Base-by-base conservation (phyloP, 805 yeast genomes). In the Candida nitratophila region DNA sequence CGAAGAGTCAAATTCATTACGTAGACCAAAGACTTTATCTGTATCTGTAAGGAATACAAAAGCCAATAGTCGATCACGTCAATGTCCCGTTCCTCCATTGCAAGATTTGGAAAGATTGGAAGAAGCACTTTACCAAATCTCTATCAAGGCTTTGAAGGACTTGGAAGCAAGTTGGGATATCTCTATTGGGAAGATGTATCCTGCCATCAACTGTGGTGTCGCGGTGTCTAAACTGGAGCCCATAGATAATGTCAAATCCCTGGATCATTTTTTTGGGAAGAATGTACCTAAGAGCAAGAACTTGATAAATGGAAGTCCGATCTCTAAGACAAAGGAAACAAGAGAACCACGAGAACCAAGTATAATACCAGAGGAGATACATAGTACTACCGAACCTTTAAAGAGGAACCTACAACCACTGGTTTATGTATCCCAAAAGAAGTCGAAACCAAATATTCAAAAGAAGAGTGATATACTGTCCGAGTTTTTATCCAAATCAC, bases 1-100 rank as follows among this genome's bases (percentile, higher is more conserved):
- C 47, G 90, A 86, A 49, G 95, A 88, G 52, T 64, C 60, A 19
- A 50, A 50, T 4, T 38, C 41, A 19, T 15, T 48, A 14, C 59
- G 69, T 35, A 57, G 86, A 40, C 90, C 91, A 1, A 71, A 71
- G 35, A 81, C 83, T 0, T 51, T 83, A 11, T 61, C 71, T 7
- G 50, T 81, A 3, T 71, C 64, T 47, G 54, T 64, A 19, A 54
- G 54, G 36, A 58, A 63, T 14, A 41, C 50, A 4, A 49, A 50
- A 1, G 51, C 55, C 30, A 48, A 50, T 4, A 50, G 60, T 2
- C 61, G 57, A 44, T 66, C 79, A 1, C 67, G 65, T 42, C 81
- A 76, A 49, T 55, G 69, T 20, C 61, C 71, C 4, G 44, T 77
- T 0, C 57, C 67, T 3, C 54, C 66, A 20, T 50, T 62, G 3